Evolutionary conservation across 805 yeast species (phyloP), one percentile per base, ranked within the genome.

Genomic region (Candida corydali): DNA sequence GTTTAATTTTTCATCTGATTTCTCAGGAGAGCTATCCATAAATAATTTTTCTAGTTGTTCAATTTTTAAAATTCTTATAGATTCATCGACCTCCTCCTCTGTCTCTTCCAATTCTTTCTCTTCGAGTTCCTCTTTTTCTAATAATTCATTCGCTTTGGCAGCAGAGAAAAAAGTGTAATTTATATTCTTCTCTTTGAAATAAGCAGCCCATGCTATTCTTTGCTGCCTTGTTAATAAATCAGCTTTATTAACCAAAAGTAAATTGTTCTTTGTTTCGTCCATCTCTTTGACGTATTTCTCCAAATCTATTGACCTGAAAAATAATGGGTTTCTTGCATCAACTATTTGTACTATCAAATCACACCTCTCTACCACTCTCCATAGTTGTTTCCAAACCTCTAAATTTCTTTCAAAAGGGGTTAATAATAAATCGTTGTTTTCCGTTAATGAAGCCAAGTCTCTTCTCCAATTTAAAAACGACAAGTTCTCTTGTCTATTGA

Each of bases 321-420:
- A 69, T 40, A 89, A 63, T 4, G 98, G 98, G 55, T 86, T 88
- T 63, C 98, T 76, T 9, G 97, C 98, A 65, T 93, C 98, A 19
- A 93, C 98, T 66, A 93, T 93, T 59, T 93, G 98, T 5, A 93
- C 97, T 26, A 93, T 78, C 50, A 93, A 70, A 59, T 91, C 96
- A 17, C 93, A 86, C 55, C 98, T 78, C 61, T 93, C 98, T 17
- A 88, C 85, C 29, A 93, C 98, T 64, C 98, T 77, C 98, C 98
- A 93, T 46, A 93, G 69, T 63, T 93, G 98, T 56, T 93, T 80
- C 98, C 98, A 93, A 40, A 93, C 97, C 70, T 91, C 96, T 45
- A 93, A 70, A 58, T 93, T 93, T 67, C 98, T 79, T 67, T 93
- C 98, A 55, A 91, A 93, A 4, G 98, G 98, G 0, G 98, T 93